Percentiles rank a stretch among this genome's conserved stretches.
Conservation (phyloP, 495 filamentous ascomycete genomes). For the Penicillium waksmanii region DNA sequence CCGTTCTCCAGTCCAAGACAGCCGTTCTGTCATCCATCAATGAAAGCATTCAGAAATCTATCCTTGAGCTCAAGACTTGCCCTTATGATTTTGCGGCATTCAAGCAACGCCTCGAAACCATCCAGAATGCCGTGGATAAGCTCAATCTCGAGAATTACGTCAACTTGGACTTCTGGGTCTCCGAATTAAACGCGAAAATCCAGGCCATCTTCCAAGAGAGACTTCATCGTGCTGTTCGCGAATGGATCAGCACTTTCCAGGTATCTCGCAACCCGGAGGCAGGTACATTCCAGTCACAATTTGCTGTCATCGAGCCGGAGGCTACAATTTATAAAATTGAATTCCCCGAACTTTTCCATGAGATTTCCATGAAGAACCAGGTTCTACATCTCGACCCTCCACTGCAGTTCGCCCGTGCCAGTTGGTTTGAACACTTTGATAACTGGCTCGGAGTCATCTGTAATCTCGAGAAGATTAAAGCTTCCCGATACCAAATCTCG, state of each 20-base stretch:
- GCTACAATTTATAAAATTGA: conserved; percentile 58
- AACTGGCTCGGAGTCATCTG: conserved; percentile 91
- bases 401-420: conserved; percentile 86
- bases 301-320: conserved; percentile 40
- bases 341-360: conserved; percentile 69
- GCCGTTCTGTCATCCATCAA: conserved; percentile 76
- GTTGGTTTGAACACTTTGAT: conserved; percentile 91
- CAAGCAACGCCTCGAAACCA: conserved; percentile 74
- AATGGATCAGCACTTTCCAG: conserved; percentile 85
- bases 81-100: conserved; percentile 77
- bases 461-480: conserved; percentile 88
- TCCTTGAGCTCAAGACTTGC: conserved; percentile 82
- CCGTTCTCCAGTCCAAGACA: conserved; percentile 84
- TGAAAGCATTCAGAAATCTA: conserved; percentile 77
- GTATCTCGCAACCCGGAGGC: conserved; percentile 51
- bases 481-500: conserved; percentile 91
- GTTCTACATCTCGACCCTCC: conserved; percentile 94
- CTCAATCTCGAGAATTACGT: conserved; percentile 94
- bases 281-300: conserved; percentile 35
- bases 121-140: conserved; percentile 90
- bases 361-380: conserved; percentile 95
- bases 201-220: conserved; percentile 74
- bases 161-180: conserved; percentile 88
- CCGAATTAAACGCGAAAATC: conserved; percentile 80
- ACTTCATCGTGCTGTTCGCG: conserved; percentile 75